phyloP scores from a whole-genome alignment of 2,329 filamentous ascomycete species.

The Stachybotrys chlorohalonatus region DNA sequence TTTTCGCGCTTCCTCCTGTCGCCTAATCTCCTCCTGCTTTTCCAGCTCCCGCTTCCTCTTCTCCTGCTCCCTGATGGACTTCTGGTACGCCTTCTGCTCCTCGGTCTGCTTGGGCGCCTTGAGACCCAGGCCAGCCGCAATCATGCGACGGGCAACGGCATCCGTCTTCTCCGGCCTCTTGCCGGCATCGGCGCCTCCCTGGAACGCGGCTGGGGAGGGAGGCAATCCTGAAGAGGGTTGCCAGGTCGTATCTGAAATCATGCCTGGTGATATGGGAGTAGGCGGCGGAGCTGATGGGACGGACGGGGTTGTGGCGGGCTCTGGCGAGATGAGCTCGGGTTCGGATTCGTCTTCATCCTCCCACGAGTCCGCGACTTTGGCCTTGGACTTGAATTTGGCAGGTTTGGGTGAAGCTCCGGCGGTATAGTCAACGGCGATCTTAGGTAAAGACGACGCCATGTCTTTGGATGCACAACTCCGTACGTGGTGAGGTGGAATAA shows the following conservation, averaged over 20 bases:
- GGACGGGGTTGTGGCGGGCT: background rate
- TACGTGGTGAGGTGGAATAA: no score
- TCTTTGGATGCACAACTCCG: no score
- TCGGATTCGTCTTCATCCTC: constrained; percentile 50
- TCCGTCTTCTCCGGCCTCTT: constrained; percentile 82
- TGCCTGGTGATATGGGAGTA: constrained; percentile 50
- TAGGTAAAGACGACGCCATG: constrained; percentile 20
- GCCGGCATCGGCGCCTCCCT: constrained; percentile 8
- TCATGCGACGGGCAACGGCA: constrained; percentile 80
- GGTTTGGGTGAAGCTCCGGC: constrained; percentile 9
- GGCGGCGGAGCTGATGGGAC: constrained; percentile 52
- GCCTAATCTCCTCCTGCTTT: constrained; percentile 51
- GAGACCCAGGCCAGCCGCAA: constrained; percentile 79
- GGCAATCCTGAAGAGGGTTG: constrained; percentile 6
- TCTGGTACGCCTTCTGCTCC: constrained; percentile 82
- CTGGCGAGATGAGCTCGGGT: constrained; percentile 21
- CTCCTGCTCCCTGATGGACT: constrained; percentile 74
- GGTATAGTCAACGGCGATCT: constrained; percentile 17
- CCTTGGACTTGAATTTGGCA: constrained; percentile 11
- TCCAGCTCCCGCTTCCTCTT: constrained; percentile 66
- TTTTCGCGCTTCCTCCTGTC: constrained; percentile 57
- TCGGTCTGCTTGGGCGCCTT: constrained; percentile 74
- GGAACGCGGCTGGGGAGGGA: background rate
- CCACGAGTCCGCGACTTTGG: constrained; percentile 33
- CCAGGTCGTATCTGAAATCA: constrained; percentile 9